phyloP scores from a whole-genome alignment of 192 early-diverging fungal species.

The Coemansia sp. region DNA sequence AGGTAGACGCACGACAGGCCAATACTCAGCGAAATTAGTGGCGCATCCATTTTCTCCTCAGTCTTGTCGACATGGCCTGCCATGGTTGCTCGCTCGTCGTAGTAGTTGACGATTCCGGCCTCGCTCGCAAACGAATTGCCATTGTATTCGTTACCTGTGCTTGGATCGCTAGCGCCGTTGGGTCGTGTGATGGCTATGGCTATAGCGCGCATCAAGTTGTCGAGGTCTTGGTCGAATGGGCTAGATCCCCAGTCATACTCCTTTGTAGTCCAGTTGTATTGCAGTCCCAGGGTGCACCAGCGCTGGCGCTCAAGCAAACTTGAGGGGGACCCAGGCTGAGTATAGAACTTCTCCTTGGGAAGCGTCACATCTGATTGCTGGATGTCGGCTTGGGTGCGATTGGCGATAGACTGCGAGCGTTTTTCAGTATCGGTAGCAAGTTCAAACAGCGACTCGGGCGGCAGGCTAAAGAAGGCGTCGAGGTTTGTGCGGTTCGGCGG shows the following conservation, averaged over 20 bases:
- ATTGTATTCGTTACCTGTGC: constrained; percentile 60
- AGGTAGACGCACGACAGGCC: constrained; percentile 73
- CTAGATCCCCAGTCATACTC: constrained; percentile 63
- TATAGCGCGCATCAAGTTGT: constrained; percentile 65
- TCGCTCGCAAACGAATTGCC: constrained; percentile 69
- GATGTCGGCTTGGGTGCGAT: constrained; percentile 40
- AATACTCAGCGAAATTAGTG: constrained; percentile 76
- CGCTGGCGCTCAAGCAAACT: constrained; percentile 56
- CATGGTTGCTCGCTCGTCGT: constrained; percentile 78
- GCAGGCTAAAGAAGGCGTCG: constrained; percentile 82
- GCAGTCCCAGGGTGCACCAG: constrained; percentile 78
- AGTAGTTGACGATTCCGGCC: constrained; percentile 95
- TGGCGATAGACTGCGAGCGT: constrained; percentile 39
- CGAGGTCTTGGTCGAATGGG: constrained; percentile 72
- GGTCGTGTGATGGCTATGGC: constrained; percentile 65
- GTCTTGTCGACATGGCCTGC: constrained; percentile 94
- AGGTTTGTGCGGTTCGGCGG: constrained; percentile 89
- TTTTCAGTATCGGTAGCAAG: constrained; percentile 56
- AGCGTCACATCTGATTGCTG: constrained; percentile 31
- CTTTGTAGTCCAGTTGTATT: constrained; percentile 84
- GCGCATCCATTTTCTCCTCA: constrained; percentile 83
- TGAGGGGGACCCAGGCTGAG: constrained; percentile 21
- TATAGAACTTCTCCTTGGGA: constrained; percentile 38
- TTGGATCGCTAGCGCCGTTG: not conserved
- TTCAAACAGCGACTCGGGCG: constrained; percentile 58